Percentiles rank a stretch among this genome's conserved stretches.
Evolutionary conservation across 2,329 filamentous ascomycete genomes (phyloP).

Genomic region (Paraconiothyrium brasiliense): DNA sequence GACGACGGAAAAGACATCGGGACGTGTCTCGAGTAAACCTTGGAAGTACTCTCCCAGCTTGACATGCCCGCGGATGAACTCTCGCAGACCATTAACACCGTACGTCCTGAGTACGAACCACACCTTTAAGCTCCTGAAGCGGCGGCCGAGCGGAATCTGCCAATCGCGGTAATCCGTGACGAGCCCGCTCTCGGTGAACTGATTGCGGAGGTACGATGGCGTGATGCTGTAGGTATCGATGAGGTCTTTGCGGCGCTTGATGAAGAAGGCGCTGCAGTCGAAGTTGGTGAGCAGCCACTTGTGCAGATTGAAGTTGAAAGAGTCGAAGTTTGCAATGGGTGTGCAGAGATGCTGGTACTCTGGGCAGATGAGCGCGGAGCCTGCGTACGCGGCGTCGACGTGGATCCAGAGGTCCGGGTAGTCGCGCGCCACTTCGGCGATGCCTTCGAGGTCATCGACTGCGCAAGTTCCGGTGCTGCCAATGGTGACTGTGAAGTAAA

Average conservation of each 20-base stretch:
- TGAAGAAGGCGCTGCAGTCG: constrained; percentile 80
- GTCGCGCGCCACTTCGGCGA: constrained; percentile 65
- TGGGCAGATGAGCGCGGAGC: constrained; percentile 81
- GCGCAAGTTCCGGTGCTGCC: constrained; percentile 91
- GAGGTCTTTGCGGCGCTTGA: constrained; percentile 78
- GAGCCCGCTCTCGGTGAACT: constrained; percentile 79
- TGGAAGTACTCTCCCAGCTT: constrained; percentile 76
- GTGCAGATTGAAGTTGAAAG: constrained; percentile 95
- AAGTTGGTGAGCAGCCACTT: constrained; percentile 98
- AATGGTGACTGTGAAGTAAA: constrained; percentile 84
- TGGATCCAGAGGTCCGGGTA: constrained; percentile 83
- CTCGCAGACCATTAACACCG: constrained; percentile 78
- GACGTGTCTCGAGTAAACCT: constrained; percentile 63
- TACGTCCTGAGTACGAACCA: constrained; percentile 93
- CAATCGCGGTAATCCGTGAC: constrained; percentile 97
- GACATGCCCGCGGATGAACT: constrained; percentile 76
- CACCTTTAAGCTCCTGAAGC: constrained; percentile 89
- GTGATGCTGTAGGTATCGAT: constrained; percentile 81
- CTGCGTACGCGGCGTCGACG: constrained; percentile 92
- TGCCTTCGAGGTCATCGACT: constrained; percentile 79
- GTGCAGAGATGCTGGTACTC: constrained; percentile 77
- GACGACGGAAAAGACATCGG: constrained; percentile 79
- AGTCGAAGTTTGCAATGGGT: constrained; percentile 76
- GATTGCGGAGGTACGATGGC: constrained; percentile 83
- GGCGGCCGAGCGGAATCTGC: constrained; percentile 91